A percentile compares a stretch with the other conserved stretches of the same genome.
Conservation (phyloP, 176 grass and related monocot genomes). For the Alopecurus myosuroides region DNA sequence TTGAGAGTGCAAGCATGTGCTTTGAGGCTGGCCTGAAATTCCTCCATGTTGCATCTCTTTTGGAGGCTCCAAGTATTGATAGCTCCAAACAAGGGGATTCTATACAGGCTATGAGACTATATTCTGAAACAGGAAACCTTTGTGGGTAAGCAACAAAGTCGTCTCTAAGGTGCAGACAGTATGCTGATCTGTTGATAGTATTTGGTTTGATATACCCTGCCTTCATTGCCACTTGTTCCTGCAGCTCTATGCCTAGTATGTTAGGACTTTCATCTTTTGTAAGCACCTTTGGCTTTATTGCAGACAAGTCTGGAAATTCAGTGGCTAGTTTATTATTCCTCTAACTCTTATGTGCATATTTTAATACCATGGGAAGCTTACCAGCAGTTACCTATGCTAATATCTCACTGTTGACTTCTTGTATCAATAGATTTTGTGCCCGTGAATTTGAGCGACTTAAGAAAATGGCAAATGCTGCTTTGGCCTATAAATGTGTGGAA, state of each 20-base stretch:
- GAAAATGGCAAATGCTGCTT: conserved; percentile 77
- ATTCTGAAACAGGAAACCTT: conserved; percentile 86
- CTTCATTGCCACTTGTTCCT: conserved; percentile 3
- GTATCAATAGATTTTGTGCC: conserved; percentile 67
- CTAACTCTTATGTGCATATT: background rate
- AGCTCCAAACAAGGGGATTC: conserved; percentile 62
- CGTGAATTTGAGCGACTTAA: conserved; percentile 75
- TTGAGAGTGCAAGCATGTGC: conserved; percentile 67
- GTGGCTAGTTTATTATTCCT: background rate
- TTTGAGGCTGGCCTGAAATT: conserved; percentile 93
- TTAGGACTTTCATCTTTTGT: background rate
- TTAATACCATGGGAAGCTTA: conserved; percentile 13
- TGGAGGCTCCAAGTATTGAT: conserved; percentile 59
- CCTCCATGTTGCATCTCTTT: conserved; percentile 79
- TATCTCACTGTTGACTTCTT: conserved; percentile 9
- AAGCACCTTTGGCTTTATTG: background rate
- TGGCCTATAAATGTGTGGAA: conserved; percentile 97
- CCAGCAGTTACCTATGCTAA: conserved; percentile 14
- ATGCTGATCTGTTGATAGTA: conserved; percentile 11
- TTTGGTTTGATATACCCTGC: conserved; percentile 14
- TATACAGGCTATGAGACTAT: conserved; percentile 59
- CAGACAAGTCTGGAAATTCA: background rate
- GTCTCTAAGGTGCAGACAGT: conserved; percentile 5
- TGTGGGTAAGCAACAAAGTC: conserved; percentile 62
- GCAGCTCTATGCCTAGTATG: background rate